phyloP scores from a whole-genome alignment of 139 green algal genomes.

The Coelastrella sp. region DNA sequence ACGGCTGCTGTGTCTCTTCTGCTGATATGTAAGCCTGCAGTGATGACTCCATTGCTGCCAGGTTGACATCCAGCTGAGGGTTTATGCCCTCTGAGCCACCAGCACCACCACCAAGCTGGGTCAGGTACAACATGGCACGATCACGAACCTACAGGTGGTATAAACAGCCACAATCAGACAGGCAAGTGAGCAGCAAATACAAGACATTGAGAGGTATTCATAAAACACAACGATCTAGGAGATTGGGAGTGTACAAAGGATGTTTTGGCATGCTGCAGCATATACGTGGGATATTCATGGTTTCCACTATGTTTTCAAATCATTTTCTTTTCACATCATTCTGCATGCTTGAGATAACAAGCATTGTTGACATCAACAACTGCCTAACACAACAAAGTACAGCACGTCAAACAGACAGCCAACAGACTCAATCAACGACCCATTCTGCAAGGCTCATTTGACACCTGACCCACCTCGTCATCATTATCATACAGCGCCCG shows the following conservation, averaged over 20 bases:
- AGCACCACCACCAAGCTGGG: constrained; percentile 80
- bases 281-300: no score
- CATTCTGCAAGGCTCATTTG: no score
- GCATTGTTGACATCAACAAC: no score
- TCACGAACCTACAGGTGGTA: constrained; percentile 85
- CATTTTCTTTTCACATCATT: no score
- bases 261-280: no score
- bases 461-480: constrained; percentile 83
- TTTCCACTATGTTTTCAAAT: no score
- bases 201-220: no score
- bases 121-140: constrained; percentile 92
- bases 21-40: constrained; percentile 84
- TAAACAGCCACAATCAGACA: not conserved
- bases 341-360: no score
- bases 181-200: not conserved
- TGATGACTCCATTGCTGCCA: constrained; percentile 83
- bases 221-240: no score
- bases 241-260: not conserved
- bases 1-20: constrained; percentile 68
- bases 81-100: constrained; percentile 63
- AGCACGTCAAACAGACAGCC: no score
- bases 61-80: constrained; percentile 69
- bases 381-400: no score
- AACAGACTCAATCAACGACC: no score
- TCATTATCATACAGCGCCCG: constrained; percentile 97